A percentile compares a stretch with the other conserved stretches of the same genome.
Conservation (phyloP, 208 protist genomes). For the Crithidia acanthocephali region DNA sequence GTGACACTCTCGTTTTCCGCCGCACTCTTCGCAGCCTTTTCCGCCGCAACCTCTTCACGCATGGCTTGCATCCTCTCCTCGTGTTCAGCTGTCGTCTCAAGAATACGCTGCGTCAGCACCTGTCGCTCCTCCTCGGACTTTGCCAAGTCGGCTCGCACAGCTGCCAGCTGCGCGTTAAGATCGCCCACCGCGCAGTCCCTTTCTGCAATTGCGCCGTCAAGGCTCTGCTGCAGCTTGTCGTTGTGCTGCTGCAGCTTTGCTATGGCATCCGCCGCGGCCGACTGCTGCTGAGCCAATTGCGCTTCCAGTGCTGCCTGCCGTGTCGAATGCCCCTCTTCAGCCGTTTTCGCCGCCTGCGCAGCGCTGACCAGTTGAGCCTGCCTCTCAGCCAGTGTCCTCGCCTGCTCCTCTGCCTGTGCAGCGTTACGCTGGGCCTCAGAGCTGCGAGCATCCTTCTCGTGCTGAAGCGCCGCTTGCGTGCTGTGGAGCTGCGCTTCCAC, state of each 20-base stretch:
- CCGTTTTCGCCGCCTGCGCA: background rate
- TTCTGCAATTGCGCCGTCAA: background rate
- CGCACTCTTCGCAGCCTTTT: background rate
- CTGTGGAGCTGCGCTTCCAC: background rate
- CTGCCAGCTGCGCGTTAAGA: background rate
- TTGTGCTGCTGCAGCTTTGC: background rate
- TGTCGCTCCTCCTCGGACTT: constrained; percentile 1
- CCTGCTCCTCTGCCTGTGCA: background rate
- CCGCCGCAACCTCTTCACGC: constrained; percentile 14
- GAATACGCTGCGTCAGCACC: background rate
- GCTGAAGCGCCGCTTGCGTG: constrained; percentile 4
- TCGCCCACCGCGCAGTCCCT: background rate
- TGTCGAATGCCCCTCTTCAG: background rate
- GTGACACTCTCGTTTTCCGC: background rate
- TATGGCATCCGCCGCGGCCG: background rate
- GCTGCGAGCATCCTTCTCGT: constrained; percentile 13
- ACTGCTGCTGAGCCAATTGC: constrained; percentile 10
- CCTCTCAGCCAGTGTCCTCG: constrained; percentile 1
- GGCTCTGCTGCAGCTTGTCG: constrained; percentile 1
- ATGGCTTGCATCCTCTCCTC: constrained; percentile 7
- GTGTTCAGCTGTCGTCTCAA: constrained; percentile 1
- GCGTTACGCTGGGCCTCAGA: background rate
- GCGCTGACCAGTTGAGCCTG: constrained; percentile 10
- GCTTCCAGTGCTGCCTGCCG: background rate
- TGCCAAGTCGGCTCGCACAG: background rate